Evolutionary conservation across 129 eudicot species (phyloP).

Genomic region (Mikania micrantha): DNA sequence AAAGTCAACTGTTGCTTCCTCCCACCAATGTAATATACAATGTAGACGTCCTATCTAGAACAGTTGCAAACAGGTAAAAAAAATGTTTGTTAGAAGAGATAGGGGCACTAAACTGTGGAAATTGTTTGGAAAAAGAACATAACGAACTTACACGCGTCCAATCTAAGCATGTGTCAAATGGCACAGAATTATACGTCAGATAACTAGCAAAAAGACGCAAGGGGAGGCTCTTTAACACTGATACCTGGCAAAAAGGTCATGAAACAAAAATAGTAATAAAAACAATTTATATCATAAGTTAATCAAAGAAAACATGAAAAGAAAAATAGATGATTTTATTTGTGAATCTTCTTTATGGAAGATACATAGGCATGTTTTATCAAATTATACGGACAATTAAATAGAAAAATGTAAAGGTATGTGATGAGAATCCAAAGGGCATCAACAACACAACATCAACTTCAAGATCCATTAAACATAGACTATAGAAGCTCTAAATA

Average conservation of each 20-base stretch:
- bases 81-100: not conserved
- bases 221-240: conserved; percentile 62
- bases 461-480: not conserved
- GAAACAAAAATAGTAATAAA: not conserved
- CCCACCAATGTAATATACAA: conserved; percentile 95
- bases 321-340: not conserved
- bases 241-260: conserved; percentile 42
- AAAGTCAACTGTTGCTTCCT: conserved; percentile 74
- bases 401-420: not conserved
- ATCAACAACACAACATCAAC: not conserved
- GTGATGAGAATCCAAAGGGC: not conserved
- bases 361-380: not conserved
- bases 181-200: conserved; percentile 46
- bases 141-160: conserved; percentile 66
- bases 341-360: not conserved
- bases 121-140: not conserved
- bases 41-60: conserved; percentile 80
- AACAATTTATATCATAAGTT: not conserved
- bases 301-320: not conserved
- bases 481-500: not conserved
- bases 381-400: not conserved
- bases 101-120: not conserved
- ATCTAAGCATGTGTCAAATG: conserved; percentile 61
- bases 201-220: conserved; percentile 73
- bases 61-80: not conserved